Evolutionary conservation across 768 basidiomycete species (phyloP).

Genomic region (Phylloporus sp.): DNA sequence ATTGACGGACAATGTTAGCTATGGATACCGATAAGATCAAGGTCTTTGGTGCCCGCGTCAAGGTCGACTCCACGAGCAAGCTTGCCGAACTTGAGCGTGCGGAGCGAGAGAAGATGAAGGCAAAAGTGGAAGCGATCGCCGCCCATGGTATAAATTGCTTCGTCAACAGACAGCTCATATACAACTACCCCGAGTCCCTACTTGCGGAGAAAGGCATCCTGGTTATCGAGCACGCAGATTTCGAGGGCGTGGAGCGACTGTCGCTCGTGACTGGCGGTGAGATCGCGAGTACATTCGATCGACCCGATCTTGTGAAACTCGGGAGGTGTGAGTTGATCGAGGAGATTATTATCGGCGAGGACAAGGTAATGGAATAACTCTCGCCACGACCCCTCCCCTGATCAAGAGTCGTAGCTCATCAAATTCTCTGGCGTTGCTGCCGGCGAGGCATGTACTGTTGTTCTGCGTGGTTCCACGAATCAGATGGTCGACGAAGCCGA

Average conservation of each 20-base stretch:
- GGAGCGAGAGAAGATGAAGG: slow-evolving; percentile 98
- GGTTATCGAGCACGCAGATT: slow-evolving; percentile 97
- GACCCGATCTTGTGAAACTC: slow-evolving; percentile 87
- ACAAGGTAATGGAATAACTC: slow-evolving; percentile 59
- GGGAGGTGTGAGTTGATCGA: slow-evolving; percentile 93
- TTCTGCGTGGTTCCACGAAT: slow-evolving; percentile 92
- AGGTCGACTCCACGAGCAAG: slow-evolving; percentile 94
- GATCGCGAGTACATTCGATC: slow-evolving; percentile 92
- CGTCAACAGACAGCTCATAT: slow-evolving; percentile 96
- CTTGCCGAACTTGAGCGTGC: slow-evolving; percentile 97
- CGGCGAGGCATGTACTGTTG: slow-evolving; percentile 96
- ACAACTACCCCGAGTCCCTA: slow-evolving; percentile 97
- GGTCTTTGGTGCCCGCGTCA: slow-evolving; percentile 93
- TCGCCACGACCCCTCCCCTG: background rate
- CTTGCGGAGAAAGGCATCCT: slow-evolving; percentile 93
- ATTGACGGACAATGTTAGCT: slow-evolving; percentile 42
- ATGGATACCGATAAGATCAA: slow-evolving; percentile 99
- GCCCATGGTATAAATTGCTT: slow-evolving; percentile 94
- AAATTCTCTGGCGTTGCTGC: slow-evolving; percentile 99
- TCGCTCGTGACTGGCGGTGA: slow-evolving; percentile 97
- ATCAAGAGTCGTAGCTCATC: slow-evolving; percentile 62
- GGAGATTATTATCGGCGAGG: slow-evolving; percentile 99
- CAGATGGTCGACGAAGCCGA: slow-evolving; percentile 99
- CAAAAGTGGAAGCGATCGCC: slow-evolving; percentile 92
- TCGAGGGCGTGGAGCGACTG: slow-evolving; percentile 95